phyloP scores from a whole-genome alignment of 208 protist species.

The Plasmodiophora brassicae region DNA sequence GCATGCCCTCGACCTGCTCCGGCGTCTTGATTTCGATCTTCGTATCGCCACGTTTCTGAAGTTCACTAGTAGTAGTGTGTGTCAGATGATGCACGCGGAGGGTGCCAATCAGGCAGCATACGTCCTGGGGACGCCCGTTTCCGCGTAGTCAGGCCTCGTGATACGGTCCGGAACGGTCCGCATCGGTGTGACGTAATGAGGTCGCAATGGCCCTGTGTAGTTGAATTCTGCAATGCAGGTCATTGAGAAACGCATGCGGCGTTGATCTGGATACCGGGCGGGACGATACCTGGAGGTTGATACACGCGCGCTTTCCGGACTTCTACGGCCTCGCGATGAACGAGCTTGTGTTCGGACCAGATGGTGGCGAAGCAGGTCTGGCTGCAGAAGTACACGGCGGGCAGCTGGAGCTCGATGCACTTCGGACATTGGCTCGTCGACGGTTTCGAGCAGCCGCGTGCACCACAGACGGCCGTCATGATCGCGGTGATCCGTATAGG shows the following conservation, averaged over 20 bases:
- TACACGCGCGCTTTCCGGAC: background rate
- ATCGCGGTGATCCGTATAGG: background rate
- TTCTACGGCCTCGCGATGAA: background rate
- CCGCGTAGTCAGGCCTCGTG: slow-evolving; percentile 38
- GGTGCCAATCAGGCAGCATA: too few species aligned
- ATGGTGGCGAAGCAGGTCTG: slow-evolving; percentile 37
- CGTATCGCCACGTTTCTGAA: slow-evolving; percentile 48
- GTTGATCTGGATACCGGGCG: background rate
- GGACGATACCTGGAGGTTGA: background rate
- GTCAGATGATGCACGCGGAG: background rate
- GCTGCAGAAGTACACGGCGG: slow-evolving; percentile 44
- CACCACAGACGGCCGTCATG: slow-evolving; percentile 24
- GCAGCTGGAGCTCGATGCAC: slow-evolving; percentile 41
- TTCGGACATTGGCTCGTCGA: slow-evolving; percentile 44
- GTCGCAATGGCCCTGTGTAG: slow-evolving; percentile 45
- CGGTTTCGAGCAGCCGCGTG: slow-evolving; percentile 34
- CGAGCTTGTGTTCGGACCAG: slow-evolving; percentile 45
- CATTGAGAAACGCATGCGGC: background rate
- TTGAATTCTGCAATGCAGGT: slow-evolving; percentile 34
- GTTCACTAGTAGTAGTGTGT: background rate
- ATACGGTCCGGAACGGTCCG: slow-evolving; percentile 40
- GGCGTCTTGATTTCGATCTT: slow-evolving; percentile 63
- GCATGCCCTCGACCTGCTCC: slow-evolving; percentile 75
- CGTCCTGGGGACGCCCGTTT: background rate
- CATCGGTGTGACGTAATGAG: slow-evolving; percentile 46